Conservation (phyloP, 2,329 filamentous ascomycete genomes). For the Trichophyton schoenleinii region DNA sequence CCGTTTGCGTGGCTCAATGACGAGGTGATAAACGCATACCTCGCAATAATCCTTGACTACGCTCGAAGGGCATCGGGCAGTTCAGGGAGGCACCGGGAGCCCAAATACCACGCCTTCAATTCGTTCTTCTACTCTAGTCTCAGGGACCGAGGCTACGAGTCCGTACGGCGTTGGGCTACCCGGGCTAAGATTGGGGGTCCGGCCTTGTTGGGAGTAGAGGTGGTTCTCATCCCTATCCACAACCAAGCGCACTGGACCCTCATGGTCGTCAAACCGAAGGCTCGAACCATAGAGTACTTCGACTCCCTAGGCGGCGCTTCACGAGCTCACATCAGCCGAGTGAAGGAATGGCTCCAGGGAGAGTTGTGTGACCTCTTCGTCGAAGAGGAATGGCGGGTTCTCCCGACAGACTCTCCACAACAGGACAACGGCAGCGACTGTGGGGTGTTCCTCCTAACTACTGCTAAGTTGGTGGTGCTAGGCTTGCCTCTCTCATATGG, state of each 20-base stretch:
- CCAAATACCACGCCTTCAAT: constrained; percentile 33
- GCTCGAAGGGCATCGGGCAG: constrained; percentile 24
- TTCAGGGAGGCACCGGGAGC: constrained; percentile 22
- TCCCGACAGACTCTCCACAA: constrained; percentile 29
- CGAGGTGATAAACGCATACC: constrained; percentile 36
- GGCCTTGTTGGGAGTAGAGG: constrained; percentile 33
- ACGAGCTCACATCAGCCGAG: constrained; percentile 21
- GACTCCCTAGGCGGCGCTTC: constrained; percentile 32
- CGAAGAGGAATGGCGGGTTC: constrained; percentile 33
- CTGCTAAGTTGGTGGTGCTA: constrained; percentile 36
- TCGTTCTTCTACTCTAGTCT: constrained; percentile 35
- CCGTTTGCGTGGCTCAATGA: constrained; percentile 34
- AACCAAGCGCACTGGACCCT: constrained; percentile 37
- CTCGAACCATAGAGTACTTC: constrained; percentile 36
- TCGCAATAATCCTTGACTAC: constrained; percentile 31
- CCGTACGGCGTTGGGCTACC: constrained; percentile 32
- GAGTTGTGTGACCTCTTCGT: constrained; percentile 31
- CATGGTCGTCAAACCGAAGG: constrained; percentile 32
- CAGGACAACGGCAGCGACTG: constrained; percentile 39
- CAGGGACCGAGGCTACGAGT: constrained; percentile 29
- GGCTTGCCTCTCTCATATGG: constrained; percentile 32
- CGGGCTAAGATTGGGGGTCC: constrained; percentile 37
- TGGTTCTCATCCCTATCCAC: constrained; percentile 38
- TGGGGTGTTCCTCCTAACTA: constrained; percentile 39
- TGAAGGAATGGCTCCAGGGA: constrained; percentile 31